Percentiles rank a stretch among this genome's conserved stretches.
Evolutionary conservation across 1,284 basidiomycete species (phyloP).

Genomic region (Trichosporon coremiiforme): DNA sequence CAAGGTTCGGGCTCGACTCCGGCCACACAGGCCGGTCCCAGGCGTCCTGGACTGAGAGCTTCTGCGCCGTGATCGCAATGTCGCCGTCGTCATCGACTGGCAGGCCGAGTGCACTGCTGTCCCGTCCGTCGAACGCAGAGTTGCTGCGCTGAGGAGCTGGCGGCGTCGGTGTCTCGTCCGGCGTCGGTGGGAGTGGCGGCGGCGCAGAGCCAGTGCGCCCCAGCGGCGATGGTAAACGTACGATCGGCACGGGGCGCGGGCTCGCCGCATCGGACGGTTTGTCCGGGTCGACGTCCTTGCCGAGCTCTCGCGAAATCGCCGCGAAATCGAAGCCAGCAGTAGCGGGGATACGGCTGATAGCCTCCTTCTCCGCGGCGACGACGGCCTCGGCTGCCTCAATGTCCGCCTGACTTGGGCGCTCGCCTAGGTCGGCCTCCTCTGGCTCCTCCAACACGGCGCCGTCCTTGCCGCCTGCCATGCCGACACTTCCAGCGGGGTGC

Average conservation of each 20-base stretch:
- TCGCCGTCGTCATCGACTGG: slow-evolving; percentile 41
- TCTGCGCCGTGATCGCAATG: slow-evolving; percentile 34
- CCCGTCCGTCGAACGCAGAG: slow-evolving; percentile 10
- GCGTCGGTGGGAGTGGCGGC: slow-evolving; percentile 22
- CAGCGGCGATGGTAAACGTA: slow-evolving; percentile 1
- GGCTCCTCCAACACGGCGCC: slow-evolving; percentile 49
- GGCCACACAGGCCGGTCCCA: slow-evolving; percentile 38
- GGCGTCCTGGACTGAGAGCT: slow-evolving; percentile 29
- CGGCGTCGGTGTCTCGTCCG: slow-evolving; percentile 13
- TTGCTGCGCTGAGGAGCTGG: slow-evolving; percentile 18
- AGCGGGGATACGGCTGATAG: slow-evolving; percentile 39
- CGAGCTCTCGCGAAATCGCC: slow-evolving; percentile 55
- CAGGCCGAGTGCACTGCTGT: slow-evolving; percentile 14
- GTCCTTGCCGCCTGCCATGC: slow-evolving; percentile 34
- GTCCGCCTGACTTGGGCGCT: slow-evolving; percentile 21
- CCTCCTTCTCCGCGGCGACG: slow-evolving; percentile 37
- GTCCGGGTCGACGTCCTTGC: slow-evolving; percentile 57
- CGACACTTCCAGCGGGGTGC: neutral
- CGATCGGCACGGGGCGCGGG: slow-evolving; percentile 14
- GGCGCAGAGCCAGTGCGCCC: slow-evolving; percentile 38
- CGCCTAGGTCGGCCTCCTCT: slow-evolving; percentile 39
- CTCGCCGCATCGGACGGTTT: slow-evolving; percentile 33
- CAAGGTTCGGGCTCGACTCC: neutral
- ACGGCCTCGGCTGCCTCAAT: slow-evolving; percentile 22
- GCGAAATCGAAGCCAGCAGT: slow-evolving; percentile 56